phyloP scores from a whole-genome alignment of 176 grass and related monocot genomes.

The Otatea glauca region DNA sequence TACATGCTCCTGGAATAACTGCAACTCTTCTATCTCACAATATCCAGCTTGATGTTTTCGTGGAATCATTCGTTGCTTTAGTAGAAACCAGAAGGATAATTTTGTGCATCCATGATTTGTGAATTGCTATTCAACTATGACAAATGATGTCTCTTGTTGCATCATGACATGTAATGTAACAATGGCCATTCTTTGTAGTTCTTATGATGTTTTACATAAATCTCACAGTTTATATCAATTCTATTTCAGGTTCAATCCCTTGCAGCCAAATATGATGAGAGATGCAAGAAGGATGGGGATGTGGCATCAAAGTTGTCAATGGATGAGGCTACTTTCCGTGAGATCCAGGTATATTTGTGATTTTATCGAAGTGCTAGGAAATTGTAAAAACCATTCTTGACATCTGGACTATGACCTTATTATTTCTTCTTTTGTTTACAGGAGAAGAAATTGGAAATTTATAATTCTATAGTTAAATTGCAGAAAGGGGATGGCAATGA shows the following conservation, averaged over 20 bases:
- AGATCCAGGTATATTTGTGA: conserved; percentile 74
- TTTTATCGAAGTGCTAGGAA: conserved; percentile 12
- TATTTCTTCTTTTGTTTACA: conserved; percentile 52
- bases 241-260: conserved; percentile 80
- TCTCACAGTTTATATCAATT: conserved; percentile 29
- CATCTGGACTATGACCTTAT: conserved; percentile 21
- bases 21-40: not conserved
- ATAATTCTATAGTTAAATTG: conserved; percentile 84
- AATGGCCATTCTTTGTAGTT: not conserved
- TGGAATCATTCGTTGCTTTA: conserved; percentile 22
- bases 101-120: not conserved
- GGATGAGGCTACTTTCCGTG: conserved; percentile 98
- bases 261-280: conserved; percentile 82
- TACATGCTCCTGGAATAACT: conserved; percentile 17
- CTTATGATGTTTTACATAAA: conserved; percentile 18
- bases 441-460: conserved; percentile 96
- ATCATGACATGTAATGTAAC: conserved; percentile 18
- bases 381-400: conserved; percentile 11
- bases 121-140: conserved; percentile 13
- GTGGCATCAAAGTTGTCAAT: conserved; percentile 91
- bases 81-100: conserved; percentile 19
- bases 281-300: conserved; percentile 92
- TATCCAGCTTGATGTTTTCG: conserved; percentile 7
- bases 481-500: conserved; percentile 77
- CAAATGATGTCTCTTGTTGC: not conserved